phyloP scores from a whole-genome alignment of 2,329 filamentous ascomycete species.

The Exophiala sp. region DNA sequence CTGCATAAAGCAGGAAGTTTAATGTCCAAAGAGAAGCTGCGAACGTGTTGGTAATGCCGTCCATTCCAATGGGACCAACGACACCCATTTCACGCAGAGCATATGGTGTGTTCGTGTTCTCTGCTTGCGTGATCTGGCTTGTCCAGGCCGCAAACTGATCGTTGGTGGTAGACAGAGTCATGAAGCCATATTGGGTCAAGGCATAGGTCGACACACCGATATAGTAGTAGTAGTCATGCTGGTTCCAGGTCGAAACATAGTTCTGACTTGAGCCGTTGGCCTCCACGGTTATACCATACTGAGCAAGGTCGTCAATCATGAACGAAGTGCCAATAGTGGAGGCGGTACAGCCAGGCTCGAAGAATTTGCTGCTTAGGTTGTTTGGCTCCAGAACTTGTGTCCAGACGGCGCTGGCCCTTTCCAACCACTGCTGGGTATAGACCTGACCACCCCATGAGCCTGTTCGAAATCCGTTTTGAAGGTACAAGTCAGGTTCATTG shows the following conservation, averaged over 20 bases:
- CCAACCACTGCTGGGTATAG: conserved; percentile 47
- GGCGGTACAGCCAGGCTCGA: conserved; percentile 49
- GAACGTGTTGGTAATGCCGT: conserved; percentile 47
- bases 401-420: conserved; percentile 43
- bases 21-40: conserved; percentile 51
- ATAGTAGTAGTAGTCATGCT: conserved; percentile 55
- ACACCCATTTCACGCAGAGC: conserved; percentile 52
- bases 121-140: conserved; percentile 42
- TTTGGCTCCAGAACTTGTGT: conserved; percentile 45
- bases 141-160: conserved; percentile 48
- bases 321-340: conserved; percentile 53
- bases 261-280: conserved; percentile 34
- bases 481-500: conserved; percentile 33
- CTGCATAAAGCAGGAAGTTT: conserved; percentile 52
- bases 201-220: conserved; percentile 45
- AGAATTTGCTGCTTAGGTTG: conserved; percentile 42
- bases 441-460: conserved; percentile 42
- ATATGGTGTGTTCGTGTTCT: conserved; percentile 44
- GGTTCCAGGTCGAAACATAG: conserved; percentile 48
- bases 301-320: conserved; percentile 41
- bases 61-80: conserved; percentile 48
- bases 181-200: conserved; percentile 45
- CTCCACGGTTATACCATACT: conserved; percentile 38
- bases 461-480: conserved; percentile 44
- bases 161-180: conserved; percentile 46